These are phyloP conservation scores for Myriosclerotinia duriaeana DNA, from an alignment of 2,329 filamentous ascomycete species.

Conservation along the genomic window DNA sequence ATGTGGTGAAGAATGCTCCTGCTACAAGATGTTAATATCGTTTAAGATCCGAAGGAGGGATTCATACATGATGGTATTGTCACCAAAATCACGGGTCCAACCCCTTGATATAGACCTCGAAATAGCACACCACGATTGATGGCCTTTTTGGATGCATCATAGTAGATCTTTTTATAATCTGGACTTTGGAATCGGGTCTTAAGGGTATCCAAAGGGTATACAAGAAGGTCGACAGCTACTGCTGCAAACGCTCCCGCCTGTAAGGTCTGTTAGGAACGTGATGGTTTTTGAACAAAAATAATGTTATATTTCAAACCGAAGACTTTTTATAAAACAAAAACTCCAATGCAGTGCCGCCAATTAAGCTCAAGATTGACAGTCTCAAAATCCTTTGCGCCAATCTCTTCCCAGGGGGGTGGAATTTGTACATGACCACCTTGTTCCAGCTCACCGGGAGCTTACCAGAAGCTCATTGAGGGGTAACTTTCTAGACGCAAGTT, in stretches of 20 bases:
- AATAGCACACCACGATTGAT: slow-evolving; percentile 58
- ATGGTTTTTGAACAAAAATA: not conserved
- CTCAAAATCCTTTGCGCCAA: not conserved
- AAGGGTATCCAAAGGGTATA: slow-evolving; percentile 78
- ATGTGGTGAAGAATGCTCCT: slow-evolving; percentile 86
- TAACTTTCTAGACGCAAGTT: not conserved
- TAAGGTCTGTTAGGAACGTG: slow-evolving; percentile 4
- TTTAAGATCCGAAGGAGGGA: not conserved
- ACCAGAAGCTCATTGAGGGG: not conserved
- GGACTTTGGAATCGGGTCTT: slow-evolving; percentile 84
- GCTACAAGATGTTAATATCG: slow-evolving; percentile 49
- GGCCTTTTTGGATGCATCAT: slow-evolving; percentile 54
- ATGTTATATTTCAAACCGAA: not conserved
- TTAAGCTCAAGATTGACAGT: not conserved
- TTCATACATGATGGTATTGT: slow-evolving; percentile 77
- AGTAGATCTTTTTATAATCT: slow-evolving; percentile 68
- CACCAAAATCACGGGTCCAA: slow-evolving; percentile 71
- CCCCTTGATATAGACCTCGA: slow-evolving; percentile 79
- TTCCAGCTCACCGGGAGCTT: not conserved
- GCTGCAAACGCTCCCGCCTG: slow-evolving; percentile 83
- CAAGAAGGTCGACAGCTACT: slow-evolving; percentile 79
- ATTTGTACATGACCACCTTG: not conserved
- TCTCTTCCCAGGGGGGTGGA: not conserved
- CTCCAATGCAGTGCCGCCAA: not conserved
- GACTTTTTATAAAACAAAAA: not conserved